Evolutionary conservation across 371 early-diverging fungal species (phyloP), one percentile per base, ranked within the genome.

Genomic region (Zancudomyces culisetae): DNA sequence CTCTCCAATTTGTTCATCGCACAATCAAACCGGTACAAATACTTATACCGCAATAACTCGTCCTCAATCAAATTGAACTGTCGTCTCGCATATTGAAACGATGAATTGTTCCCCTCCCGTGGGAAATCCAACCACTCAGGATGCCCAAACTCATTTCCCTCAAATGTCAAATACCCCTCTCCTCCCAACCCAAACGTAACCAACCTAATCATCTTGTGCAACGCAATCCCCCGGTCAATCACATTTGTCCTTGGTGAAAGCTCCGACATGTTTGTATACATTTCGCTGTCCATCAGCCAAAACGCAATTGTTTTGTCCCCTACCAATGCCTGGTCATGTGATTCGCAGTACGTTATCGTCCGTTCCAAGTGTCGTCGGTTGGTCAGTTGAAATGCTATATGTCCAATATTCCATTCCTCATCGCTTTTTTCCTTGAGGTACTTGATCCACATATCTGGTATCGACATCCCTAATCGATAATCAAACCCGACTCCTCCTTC

Each of bases 361-460:
- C 80, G 82, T 71, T 94, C 95, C 74, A 79, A 58, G 55, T 60
- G 55, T 45, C 96, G 79, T n/a, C 94, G 80, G 70, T 95, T 92
- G 20, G 83, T 87, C 45, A 95, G 73, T 22, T 85, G 89, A 64
- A 79, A 80, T 10, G 74, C 73, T 60, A 95, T 81, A 52, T 83
- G 70, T 41, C 78, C 86, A 70, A 95, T 81, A 39, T 85, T 73
- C 96, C 96, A 95, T 35, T 92, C 83, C 50, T 92, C 94, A 58
- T 95, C 96, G n/a, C 54, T 51, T 27, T 48, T 59, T 60, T 94
- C 93, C 67, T 94, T 94, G 52, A 94, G 69, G 54, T 87, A 46
- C 66, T 95, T 95, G 72, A 95, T 95, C 96, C 96, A 95, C 91
- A 91, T 95, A 68, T 95, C 96, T 0, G 96, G 96, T 40, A 93